Percentiles rank a stretch among this genome's conserved stretches.
Evolutionary conservation across 805 yeast genomes (phyloP).

Genomic region (Zygoascus bituminiphila): DNA sequence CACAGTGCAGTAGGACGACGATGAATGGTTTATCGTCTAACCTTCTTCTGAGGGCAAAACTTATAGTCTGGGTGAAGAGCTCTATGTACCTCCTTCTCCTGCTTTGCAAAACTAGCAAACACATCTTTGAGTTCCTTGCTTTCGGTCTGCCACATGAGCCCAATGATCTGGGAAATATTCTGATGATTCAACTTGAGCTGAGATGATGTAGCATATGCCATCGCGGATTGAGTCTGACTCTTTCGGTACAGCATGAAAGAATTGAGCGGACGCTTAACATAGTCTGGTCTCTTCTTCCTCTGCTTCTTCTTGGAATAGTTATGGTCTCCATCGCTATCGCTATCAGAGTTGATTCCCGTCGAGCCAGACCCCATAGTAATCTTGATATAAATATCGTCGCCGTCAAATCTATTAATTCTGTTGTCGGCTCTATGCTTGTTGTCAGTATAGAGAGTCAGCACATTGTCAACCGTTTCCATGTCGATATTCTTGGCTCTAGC

Average conservation of each 20-base stretch:
- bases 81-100: conserved; percentile 37
- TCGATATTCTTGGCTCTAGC: conserved; percentile 25
- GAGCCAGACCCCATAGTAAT: conserved; percentile 19
- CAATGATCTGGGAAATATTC: conserved; percentile 34
- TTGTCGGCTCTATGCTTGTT: conserved; percentile 15
- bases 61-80: conserved; percentile 38
- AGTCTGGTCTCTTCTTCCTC: conserved; percentile 14
- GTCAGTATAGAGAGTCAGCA: conserved; percentile 20
- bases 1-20: not conserved
- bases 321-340: conserved; percentile 6
- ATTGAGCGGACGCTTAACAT: conserved; percentile 40
- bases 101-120: conserved; percentile 32
- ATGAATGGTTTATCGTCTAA: not conserved
- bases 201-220: conserved; percentile 24
- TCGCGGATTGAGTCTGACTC: conserved; percentile 36
- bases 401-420: conserved; percentile 17
- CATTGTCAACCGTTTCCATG: conserved; percentile 21
- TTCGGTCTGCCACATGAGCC: conserved; percentile 41
- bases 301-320: conserved; percentile 13
- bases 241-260: conserved; percentile 41
- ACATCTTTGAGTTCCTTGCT: conserved; percentile 29
- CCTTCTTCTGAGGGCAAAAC: conserved; percentile 35
- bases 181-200: conserved; percentile 35
- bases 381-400: conserved; percentile 21
- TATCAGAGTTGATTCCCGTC: not conserved